Conservation (phyloP, 225 moss, liverwort and hornwort species). For the Pseudisothecium myosuroides region DNA sequence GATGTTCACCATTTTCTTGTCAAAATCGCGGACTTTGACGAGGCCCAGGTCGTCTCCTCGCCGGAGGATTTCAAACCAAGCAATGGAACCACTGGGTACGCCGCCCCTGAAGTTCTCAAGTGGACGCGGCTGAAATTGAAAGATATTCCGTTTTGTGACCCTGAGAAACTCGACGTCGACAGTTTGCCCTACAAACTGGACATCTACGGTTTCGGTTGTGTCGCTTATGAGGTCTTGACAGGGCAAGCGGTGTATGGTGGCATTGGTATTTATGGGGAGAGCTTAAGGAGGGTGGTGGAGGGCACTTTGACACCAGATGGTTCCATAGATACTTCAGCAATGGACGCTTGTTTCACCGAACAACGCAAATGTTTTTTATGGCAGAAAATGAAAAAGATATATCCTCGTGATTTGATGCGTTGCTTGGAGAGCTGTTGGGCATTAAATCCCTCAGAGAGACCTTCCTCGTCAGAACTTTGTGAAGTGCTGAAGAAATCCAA, state of each 20-base stretch:
- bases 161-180: not conserved
- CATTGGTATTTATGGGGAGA: fast-evolving
- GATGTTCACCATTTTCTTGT: not conserved
- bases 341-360: no score
- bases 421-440: not conserved
- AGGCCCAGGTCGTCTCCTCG: not conserved
- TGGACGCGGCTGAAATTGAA: not conserved
- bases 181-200: constrained; percentile 1
- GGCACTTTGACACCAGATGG: not conserved
- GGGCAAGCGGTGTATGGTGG: not conserved
- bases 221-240: constrained; percentile 11
- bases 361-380: not conserved
- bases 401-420: not conserved
- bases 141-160: not conserved
- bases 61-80: not conserved
- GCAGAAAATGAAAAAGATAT: not conserved
- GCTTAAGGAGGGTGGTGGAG: fast-evolving
- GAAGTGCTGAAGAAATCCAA: not conserved
- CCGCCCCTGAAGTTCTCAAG: not conserved
- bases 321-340: not conserved
- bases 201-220: constrained; percentile 3
- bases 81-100: not conserved
- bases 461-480: not conserved
- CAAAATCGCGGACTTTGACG: not conserved
- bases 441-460: not conserved